Evolutionary conservation across 1,139 yeast genomes (phyloP).

Genomic region (Hansenula lynferdii): DNA sequence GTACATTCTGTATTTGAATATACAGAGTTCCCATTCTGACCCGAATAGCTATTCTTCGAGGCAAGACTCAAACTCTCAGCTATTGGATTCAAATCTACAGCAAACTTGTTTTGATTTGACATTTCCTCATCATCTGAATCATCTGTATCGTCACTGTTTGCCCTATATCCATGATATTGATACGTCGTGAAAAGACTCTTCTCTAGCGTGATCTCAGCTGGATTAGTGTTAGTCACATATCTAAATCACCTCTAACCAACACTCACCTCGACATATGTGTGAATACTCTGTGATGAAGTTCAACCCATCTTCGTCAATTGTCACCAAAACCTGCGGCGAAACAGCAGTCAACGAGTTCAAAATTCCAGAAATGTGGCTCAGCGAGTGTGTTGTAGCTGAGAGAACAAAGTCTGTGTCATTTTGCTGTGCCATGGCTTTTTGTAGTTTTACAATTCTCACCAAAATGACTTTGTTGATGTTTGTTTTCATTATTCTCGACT

Average conservation of each 20-base stretch:
- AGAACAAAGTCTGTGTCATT: slow-evolving; percentile 8
- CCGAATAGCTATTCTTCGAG: slow-evolving; percentile 23
- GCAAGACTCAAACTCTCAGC: slow-evolving; percentile 41
- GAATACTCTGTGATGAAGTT: slow-evolving; percentile 31
- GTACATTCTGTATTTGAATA: slow-evolving; percentile 37
- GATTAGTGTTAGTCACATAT: not conserved
- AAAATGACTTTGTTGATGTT: not conserved
- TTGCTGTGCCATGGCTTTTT: not conserved
- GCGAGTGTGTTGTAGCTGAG: slow-evolving; percentile 20
- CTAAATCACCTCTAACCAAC: slow-evolving; percentile 1
- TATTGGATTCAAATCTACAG: slow-evolving; percentile 37
- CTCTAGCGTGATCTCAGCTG: slow-evolving; percentile 18
- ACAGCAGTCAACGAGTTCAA: slow-evolving; percentile 16
- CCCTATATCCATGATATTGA: slow-evolving; percentile 11
- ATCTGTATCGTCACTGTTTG: slow-evolving; percentile 6
- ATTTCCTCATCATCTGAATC: slow-evolving; percentile 7
- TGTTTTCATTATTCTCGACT: not conserved
- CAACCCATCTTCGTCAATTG: slow-evolving; percentile 32
- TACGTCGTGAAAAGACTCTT: slow-evolving; percentile 28
- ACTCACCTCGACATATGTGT: slow-evolving; percentile 25
- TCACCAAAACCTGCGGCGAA: slow-evolving; percentile 21
- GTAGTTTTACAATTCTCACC: no score
- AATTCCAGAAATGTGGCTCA: slow-evolving; percentile 20
- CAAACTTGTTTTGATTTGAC: slow-evolving; percentile 21
- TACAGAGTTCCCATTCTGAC: slow-evolving; percentile 1